Evolutionary conservation across 352 stramenopile genomes (phyloP), one percentile per base, ranked within the genome.

Genomic region (Phytophthora tentaculata): DNA sequence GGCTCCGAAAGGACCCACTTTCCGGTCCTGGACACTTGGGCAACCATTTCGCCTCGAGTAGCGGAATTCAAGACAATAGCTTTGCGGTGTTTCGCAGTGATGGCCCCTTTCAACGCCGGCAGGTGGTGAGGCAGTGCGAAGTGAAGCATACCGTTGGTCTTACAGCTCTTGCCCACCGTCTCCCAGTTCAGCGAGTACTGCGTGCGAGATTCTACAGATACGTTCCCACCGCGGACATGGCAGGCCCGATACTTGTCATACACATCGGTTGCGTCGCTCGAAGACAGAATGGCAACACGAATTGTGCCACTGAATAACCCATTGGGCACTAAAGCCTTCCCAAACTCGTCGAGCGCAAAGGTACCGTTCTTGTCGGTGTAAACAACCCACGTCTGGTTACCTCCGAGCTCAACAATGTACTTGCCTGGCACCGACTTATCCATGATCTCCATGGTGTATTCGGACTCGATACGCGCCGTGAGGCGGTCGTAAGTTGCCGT

Each of bases 101-200:
- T 62, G 3, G 48, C 44, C 4, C 32, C 56, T 1, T 43, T 59
- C 43, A 92, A 57, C 0, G 76, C 77, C 37, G 79, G 59, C 16
- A 88, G 28, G 45, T 93, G 83, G 54, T 93, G 85, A 62, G 65
- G 75, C n/a, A 91, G 57, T 1, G 80, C 85, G 47, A 91, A 91
- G 64, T 93, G 82, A 13, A 90, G 61, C 24, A 93, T 51, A 4
- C 84, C 84, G 2, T 57, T 29, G 0, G 61, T 73, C 3, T 57
- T 51, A 43, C 84, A 92, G 24, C 64, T 75, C 5, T 67, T 65
- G 32, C 85, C 85, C 20, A 80, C 65, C 1, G 69, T 77, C 29
- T 79, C 48, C 85, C 83, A 93, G 52, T 88, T 77, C 28, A 93
- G 64, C 22, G 79, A 79, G 70, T 91, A 89, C 23, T 73, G 51